Base-by-base conservation (phyloP, 345 rosid species). In the Kernera saxatilis region DNA sequence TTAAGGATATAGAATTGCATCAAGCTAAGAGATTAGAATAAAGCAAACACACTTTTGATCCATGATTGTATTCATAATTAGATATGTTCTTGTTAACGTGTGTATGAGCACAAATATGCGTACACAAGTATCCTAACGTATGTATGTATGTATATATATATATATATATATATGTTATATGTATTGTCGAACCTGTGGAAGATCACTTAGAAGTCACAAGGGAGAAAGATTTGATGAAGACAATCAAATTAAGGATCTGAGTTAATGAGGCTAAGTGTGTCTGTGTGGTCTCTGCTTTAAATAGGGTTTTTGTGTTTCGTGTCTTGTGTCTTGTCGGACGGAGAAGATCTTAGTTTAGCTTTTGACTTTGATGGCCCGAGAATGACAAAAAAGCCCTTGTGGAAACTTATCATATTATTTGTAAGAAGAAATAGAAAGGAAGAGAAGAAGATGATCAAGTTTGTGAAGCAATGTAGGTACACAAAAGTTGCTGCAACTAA, bases 401-500 rank as follows among this genome's bases (percentile, higher is more conserved):
- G 46, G 46, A 76, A 63, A 9, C 23, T 62, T 67, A 40, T 50
- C 36, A 29, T 58, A 74, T 30, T 23, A 33, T 51, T 51, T 50
- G 37, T 35, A 27, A 59, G 49, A 27, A 61, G 51, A 70, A 45
- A 30, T 50, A 23, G 49, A 50, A 49, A 67, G 68, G 54, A 74
- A 58, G 39, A 66, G 67, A 58, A 74, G 78, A 58, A 63, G 79
- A 63, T 54, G 59, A 54, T 69, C 66, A 63, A 55, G 75, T 76
- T 64, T 76, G 54, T 55, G 75, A 76, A 76, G 79, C 75, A 64
- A 76, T 76, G 71, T 63, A 69, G 57, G 64, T 68, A 46, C 74
- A 70, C 53, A 64, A 70, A 76, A 69, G 79, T 76, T 76, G 79
- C 51, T 76, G 67, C 79, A 76, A 76, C 79, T 76, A 76, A 76